phyloP scores from a whole-genome alignment of 352 stramenopile genomes.

The Aphanomyces invadans region DNA sequence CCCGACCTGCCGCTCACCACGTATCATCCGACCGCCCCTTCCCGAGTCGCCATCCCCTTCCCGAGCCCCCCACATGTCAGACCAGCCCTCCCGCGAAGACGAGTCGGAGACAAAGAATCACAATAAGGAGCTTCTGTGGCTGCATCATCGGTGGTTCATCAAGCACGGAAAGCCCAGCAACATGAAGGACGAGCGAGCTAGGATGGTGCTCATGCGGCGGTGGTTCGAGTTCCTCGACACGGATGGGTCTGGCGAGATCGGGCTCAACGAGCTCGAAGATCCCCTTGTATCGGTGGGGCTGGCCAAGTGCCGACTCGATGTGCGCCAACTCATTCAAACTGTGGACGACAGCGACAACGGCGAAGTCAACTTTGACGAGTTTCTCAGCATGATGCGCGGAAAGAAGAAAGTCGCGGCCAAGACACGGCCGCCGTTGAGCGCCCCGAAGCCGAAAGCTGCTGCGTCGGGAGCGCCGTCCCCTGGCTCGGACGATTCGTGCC shows the following conservation, averaged over 20 bases:
- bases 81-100: background rate
- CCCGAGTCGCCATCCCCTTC: background rate
- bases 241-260: conserved; percentile 71
- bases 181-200: conserved; percentile 56
- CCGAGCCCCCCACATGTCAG: background rate
- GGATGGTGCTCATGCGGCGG: conserved; percentile 55
- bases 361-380: conserved; percentile 66
- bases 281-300: conserved; percentile 84
- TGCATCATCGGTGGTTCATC: conserved; percentile 66
- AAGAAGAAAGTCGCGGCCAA: conserved; percentile 29
- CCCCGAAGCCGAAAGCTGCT: conserved; percentile 33
- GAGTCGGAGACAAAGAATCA: conserved; percentile 15
- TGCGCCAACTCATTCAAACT: conserved; percentile 59
- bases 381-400: conserved; percentile 60
- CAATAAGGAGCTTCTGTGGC: conserved; percentile 48
- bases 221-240: conserved; percentile 87
- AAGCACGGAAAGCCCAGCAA: conserved; percentile 65
- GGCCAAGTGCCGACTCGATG: conserved; percentile 58
- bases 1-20: background rate
- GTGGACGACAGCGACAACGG: conserved; percentile 58
- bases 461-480: too few relatives aligned
- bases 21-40: background rate
- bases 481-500: too few relatives aligned
- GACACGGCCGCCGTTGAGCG: conserved; percentile 34
- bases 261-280: conserved; percentile 75